Conservation (phyloP, 73 alveolate species). For the Breviolum minutum region DNA sequence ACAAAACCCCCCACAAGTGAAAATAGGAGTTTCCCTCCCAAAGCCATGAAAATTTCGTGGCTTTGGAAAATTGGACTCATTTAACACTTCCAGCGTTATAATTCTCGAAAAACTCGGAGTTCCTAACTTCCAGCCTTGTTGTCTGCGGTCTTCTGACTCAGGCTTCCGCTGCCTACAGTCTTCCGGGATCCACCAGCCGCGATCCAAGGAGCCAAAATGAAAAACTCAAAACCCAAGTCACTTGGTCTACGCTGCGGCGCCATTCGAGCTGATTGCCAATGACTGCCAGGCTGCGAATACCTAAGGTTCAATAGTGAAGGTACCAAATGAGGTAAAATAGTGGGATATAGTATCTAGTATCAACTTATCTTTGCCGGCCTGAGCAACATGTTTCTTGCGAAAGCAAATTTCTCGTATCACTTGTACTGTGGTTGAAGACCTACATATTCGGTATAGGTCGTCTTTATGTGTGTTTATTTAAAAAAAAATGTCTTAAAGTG, state of each 20-base stretch:
- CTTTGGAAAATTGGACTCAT: too few species aligned
- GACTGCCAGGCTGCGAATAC: conserved; percentile 30
- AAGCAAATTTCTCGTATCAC: neutral
- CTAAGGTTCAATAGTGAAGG: neutral
- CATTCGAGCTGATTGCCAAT: neutral
- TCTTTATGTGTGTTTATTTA: too few species aligned
- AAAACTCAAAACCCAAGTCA: too few species aligned
- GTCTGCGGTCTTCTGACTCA: conserved; percentile 12
- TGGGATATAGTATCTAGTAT: too few species aligned
- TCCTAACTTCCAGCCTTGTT: neutral
- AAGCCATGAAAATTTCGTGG: too few species aligned
- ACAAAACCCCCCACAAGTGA: too few species aligned
- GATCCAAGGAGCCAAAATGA: too few species aligned
- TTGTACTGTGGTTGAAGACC: neutral
- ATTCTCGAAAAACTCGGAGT: neutral
- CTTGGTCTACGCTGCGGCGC: conserved; percentile 52
- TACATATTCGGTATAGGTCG: neutral
- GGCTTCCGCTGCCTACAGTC: conserved; percentile 19
- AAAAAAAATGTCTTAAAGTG: neutral
- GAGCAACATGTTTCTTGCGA: too few species aligned
- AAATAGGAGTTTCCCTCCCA: too few species aligned
- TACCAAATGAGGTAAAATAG: too few species aligned
- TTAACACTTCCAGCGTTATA: neutral
- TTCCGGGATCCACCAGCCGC: neutral
- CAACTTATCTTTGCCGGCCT: too few species aligned